Conservation (phyloP, 257 asterid species). For the Solanum okadae region DNA sequence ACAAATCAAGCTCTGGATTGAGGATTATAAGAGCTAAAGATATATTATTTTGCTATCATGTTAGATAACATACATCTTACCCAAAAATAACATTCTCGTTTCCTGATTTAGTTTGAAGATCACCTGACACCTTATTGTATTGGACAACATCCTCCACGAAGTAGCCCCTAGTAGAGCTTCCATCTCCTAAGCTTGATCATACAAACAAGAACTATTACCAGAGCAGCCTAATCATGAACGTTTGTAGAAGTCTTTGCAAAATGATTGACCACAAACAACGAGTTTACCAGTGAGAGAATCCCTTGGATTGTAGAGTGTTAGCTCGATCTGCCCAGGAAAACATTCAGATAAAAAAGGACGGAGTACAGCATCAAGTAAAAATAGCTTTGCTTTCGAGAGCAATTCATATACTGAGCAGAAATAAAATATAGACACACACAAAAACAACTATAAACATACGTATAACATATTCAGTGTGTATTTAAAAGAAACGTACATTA, state of each 20-base stretch:
- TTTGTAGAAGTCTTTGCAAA: slow-evolving; percentile 56
- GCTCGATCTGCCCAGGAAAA: slow-evolving; percentile 54
- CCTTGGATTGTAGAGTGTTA: slow-evolving; percentile 65
- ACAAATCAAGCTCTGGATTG: not conserved
- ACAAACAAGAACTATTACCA: slow-evolving; percentile 65
- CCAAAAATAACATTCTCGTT: slow-evolving; percentile 96
- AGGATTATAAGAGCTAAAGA: not conserved
- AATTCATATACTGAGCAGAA: not conserved
- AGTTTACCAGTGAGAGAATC: slow-evolving; percentile 65
- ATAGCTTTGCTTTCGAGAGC: not conserved
- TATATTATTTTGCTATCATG: not conserved
- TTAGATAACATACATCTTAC: slow-evolving; percentile 30
- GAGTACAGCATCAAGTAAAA: not conserved
- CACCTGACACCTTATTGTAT: slow-evolving; percentile 91
- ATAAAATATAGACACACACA: not conserved
- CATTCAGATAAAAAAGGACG: not conserved
- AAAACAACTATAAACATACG: not conserved
- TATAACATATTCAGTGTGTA: not conserved
- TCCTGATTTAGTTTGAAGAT: slow-evolving; percentile 68
- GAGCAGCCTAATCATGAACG: slow-evolving; percentile 50
- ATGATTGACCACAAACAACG: slow-evolving; percentile 46
- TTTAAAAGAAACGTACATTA: slow-evolving; percentile 50
- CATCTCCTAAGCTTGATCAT: slow-evolving; percentile 88
- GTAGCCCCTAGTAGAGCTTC: slow-evolving; percentile 75
- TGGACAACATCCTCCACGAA: slow-evolving; percentile 86